A percentile compares a stretch with the other conserved stretches of the same genome.
phyloP scores from a whole-genome alignment of 495 filamentous ascomycete species.

The Lepraria neglecta region DNA sequence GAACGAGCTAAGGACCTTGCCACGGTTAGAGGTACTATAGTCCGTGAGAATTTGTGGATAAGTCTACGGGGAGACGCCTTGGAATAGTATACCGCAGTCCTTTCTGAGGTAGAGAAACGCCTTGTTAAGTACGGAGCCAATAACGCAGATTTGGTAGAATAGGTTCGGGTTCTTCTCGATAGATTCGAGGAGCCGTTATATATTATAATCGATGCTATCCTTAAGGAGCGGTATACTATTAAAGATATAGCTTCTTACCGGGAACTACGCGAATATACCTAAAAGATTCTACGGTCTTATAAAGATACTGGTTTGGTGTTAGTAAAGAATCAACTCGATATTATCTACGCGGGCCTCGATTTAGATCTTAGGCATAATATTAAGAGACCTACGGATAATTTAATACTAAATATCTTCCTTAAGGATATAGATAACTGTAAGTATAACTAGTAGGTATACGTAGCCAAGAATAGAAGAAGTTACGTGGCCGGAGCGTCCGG shows the following conservation, averaged over 20 bases:
- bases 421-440: background rate
- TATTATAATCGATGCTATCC: background rate
- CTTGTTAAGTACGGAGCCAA: too few relatives aligned
- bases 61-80: background rate
- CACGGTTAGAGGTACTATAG: too few relatives aligned
- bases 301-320: background rate
- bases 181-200: too few relatives aligned
- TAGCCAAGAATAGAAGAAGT: background rate
- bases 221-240: background rate
- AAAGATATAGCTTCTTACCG: background rate
- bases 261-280: background rate
- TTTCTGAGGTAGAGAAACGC: too few relatives aligned
- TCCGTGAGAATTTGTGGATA: background rate
- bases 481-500: background rate
- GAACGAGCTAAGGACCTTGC: too few relatives aligned
- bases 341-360: conserved; percentile 1
- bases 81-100: background rate
- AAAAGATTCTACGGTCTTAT: background rate
- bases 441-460: background rate
- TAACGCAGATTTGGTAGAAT: too few relatives aligned
- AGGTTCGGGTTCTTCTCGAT: too few relatives aligned
- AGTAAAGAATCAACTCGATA: background rate
- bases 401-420: background rate
- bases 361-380: background rate
- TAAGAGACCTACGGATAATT: background rate